Evolutionary conservation across 306 rosid species (phyloP).

Genomic region (Prunus padus): DNA sequence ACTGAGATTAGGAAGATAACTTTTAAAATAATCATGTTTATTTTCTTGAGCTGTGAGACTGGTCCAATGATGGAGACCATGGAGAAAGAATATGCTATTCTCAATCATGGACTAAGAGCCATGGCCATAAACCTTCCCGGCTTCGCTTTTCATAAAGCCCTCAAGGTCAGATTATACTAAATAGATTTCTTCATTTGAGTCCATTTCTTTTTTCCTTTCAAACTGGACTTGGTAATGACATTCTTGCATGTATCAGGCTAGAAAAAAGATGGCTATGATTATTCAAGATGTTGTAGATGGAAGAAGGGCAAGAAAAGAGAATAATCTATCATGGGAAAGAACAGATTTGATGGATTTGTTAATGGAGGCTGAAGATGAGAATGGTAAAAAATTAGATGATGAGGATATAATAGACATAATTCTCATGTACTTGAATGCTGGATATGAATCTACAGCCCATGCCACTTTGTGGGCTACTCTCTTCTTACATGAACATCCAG

Average conservation of each 20-base stretch:
- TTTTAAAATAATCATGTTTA: conserved; percentile 48
- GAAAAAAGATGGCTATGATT: conserved; percentile 48
- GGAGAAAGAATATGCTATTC: conserved; percentile 38
- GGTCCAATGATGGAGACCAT: conserved; percentile 30
- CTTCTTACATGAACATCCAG: conserved; percentile 52
- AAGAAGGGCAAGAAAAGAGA: conserved; percentile 27
- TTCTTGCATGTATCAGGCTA: conserved; percentile 42
- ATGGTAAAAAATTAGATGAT: conserved; percentile 48
- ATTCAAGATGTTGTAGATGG: conserved; percentile 46
- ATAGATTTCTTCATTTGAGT: neutral
- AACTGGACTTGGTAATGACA: neutral
- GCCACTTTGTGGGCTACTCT: conserved; percentile 68
- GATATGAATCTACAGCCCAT: conserved; percentile 84
- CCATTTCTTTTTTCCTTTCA: neutral
- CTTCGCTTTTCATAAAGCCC: conserved; percentile 60
- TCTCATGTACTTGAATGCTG: conserved; percentile 71
- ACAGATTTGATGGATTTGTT: conserved; percentile 58
- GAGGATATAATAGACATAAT: conserved; percentile 68
- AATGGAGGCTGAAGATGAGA: conserved; percentile 65
- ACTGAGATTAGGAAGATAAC: conserved; percentile 59
- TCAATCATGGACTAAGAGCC: conserved; percentile 60
- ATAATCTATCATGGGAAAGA: conserved; percentile 16
- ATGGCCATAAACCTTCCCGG: conserved; percentile 63
- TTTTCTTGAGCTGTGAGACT: conserved; percentile 51
- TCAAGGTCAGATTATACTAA: conserved; percentile 44